Evolutionary conservation across 225 moss, liverwort and hornwort genomes (phyloP), one percentile per base, ranked within the genome.

Genomic region (Straminergon stramineum): DNA sequence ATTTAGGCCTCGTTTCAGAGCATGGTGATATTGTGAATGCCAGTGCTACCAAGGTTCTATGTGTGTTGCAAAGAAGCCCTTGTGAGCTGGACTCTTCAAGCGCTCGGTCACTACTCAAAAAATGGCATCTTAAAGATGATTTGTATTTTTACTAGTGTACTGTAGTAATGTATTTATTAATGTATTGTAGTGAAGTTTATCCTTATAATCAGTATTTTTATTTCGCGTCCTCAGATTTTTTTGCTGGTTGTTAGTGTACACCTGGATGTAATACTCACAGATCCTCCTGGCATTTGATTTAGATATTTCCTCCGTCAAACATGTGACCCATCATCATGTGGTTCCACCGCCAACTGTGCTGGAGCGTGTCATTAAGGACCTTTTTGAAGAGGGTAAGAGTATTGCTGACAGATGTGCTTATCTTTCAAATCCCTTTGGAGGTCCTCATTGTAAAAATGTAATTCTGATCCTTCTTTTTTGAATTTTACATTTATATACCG

Each of bases 261-360:
- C 28, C 83, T 82, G 39, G 63, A 65, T 88, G 37, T 88, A 15
- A n/a, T 52, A 60, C 84, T 77, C 24, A 86, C 69, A 62, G 34
- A 81, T 86, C 53, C 56, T 91, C 62, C 24, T 71, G 77, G 84
- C 80, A 92, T 89, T 89, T 87, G 89, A 79, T 91, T 93, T 94
- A 91, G 94, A 95, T 90, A 88, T 82, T 82, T 85, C 96, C 58
- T 93, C 94, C 68, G 95, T 96, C 91, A 96, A 97, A 78, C 94
- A 97, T 52, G 88, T 97, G 82, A 93, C 94, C 57, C 95, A 99
- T 91, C 91, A 95, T 81, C 95, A 94, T 78, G 92, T 91, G 74
- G 95, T 96, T 88, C 99, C 97, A 82, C 96, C 99, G 89, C 96
- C 97, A 75, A 95, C 95, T 92, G 97, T 95, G 52, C 92, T 96